These are phyloP conservation scores for Aureobasidium pullulans DNA, from an alignment of 2,329 filamentous ascomycete genomes.

Conservation along the genomic window DNA sequence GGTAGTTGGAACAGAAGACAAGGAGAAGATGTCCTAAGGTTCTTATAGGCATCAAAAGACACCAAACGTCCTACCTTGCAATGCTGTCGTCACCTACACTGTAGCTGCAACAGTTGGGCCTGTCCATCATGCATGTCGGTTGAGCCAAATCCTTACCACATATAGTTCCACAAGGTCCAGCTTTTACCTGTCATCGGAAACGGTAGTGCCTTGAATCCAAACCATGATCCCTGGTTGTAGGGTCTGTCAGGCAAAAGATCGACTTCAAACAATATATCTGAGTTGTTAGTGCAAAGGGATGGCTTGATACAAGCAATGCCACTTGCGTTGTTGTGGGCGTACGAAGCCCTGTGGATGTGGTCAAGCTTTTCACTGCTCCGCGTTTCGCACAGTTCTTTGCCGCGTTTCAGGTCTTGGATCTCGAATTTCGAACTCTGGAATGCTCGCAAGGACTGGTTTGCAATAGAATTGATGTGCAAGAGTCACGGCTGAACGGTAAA, in stretches of 20 bases:
- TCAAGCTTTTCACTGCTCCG: background rate
- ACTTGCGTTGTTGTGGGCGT: background rate
- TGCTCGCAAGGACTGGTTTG: background rate
- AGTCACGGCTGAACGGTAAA: no score
- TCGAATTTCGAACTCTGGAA: background rate
- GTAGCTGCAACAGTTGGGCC: background rate
- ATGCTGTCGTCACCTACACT: slow-evolving; percentile 8
- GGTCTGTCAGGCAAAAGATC: background rate
- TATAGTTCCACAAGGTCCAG: background rate
- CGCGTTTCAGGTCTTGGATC: slow-evolving; percentile 3
- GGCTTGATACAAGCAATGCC: background rate
- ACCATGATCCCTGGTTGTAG: background rate
- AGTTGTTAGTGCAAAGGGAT: background rate
- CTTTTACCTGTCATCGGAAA: background rate
- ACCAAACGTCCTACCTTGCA: background rate
- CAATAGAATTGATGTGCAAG: no score
- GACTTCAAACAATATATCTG: background rate
- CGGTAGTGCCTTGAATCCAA: background rate
- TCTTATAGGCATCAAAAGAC: background rate
- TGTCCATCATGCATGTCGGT: background rate
- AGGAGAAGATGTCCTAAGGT: background rate
- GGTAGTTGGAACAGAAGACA: no score
- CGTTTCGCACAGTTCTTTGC: background rate
- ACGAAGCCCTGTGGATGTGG: background rate
- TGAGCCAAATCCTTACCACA: no score